A percentile compares a stretch with the other conserved stretches of the same genome.
phyloP scores from a whole-genome alignment of 768 basidiomycete species.

The Boletus pseudopeckii region DNA sequence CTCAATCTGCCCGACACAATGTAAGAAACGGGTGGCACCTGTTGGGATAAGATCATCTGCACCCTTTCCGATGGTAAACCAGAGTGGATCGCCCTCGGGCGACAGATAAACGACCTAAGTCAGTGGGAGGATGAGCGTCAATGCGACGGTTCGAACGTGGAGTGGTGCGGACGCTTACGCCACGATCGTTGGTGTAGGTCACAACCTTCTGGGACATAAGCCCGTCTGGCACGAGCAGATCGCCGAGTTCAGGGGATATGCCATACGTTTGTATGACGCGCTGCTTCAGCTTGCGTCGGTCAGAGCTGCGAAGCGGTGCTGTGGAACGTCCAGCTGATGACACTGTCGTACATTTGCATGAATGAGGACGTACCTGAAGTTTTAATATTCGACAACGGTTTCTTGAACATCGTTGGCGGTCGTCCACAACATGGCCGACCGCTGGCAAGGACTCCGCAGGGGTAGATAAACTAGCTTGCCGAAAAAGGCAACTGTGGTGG shows the following conservation, averaged over 20 bases:
- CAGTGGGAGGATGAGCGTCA: conserved; percentile 1
- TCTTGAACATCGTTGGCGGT: conserved; percentile 65
- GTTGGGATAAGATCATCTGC: conserved; percentile 72
- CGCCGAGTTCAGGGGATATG: conserved; percentile 55
- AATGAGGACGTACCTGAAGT: conserved; percentile 46
- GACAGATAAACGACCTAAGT: conserved; percentile 61
- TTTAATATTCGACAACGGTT: conserved; percentile 63
- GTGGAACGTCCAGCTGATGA: background rate
- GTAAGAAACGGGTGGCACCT: conserved; percentile 26
- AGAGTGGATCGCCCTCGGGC: conserved; percentile 66
- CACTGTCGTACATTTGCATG: background rate
- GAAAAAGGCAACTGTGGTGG: conserved; percentile 16
- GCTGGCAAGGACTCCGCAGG: background rate
- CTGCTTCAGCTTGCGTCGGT: conserved; percentile 68
- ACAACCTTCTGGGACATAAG: conserved; percentile 64
- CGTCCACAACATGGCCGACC: background rate
- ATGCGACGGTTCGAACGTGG: background rate
- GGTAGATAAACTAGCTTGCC: background rate
- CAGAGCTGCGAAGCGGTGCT: conserved; percentile 70
- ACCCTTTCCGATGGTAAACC: conserved; percentile 73
- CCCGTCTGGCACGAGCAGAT: conserved; percentile 71
- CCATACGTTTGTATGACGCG: conserved; percentile 48
- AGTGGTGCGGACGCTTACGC: conserved; percentile 38
- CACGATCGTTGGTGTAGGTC: conserved; percentile 61
- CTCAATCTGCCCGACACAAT: background rate